Evolutionary conservation across 176 grass and related monocot species (phyloP), one percentile per base, ranked within the genome.

Genomic region (Luzula sylvatica): DNA sequence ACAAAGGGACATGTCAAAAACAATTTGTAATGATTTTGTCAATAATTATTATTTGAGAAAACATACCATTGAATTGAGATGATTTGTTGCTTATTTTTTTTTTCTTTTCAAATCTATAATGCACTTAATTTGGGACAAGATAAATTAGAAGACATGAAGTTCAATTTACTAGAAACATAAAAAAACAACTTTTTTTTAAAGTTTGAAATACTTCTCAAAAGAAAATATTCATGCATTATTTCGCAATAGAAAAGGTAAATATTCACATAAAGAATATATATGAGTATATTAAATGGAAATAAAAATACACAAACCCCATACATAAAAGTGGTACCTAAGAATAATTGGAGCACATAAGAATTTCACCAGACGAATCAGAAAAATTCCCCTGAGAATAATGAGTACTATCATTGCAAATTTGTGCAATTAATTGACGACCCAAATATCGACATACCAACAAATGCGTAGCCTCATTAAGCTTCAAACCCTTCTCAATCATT

Each of bases 401-500:
- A n/a, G 42, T 46, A 23, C 12, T n/a, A 20, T 11, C 56, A 67
- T 72, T 25, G 30, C 53, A 18, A 47, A 21, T 38, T 62, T 48
- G 39, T 66, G 66, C 42, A 61, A 56, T 21, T 7, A 65, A 65
- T 32, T 26, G 20, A 29, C 53, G 15, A 26, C 61, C 66, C 50
- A 63, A 24, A 12, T 54, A 63, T n/a, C 18, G 66, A 48, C 64
- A 76, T 69, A 86, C 45, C 61, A 86, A 72, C 19, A 40, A 86
- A 38, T 20, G 50, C 40, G 77, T 86, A 48, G 54, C 51, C 23
- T 40, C 62, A 67, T 61, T 76, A 14, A 53, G 71, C 52, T 73
- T 66, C 53, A 96, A 75, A 60, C 84, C 90, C 42, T 80, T 47
- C 57, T 72, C 72, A 65, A 58, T 25, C 84, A 96, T 89, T 78